These are phyloP conservation scores for Passiflora organensis DNA, from an alignment of 345 rosid species.

Conservation along the genomic window DNA sequence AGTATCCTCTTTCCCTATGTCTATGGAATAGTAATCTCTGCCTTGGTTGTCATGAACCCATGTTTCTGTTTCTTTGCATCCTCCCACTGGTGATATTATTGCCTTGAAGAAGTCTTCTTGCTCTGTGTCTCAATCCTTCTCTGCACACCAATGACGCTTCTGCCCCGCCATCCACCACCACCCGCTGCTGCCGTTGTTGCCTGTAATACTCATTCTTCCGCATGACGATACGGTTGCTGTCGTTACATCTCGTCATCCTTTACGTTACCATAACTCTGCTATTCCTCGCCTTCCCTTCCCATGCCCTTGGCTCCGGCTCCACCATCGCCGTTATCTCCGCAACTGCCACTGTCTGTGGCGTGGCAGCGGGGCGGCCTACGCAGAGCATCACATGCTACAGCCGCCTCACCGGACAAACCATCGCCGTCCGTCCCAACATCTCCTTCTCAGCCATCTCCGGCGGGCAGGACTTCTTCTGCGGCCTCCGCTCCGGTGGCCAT, in stretches of 20 bases:
- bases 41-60: too few species aligned
- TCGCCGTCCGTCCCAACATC: conserved; percentile 38
- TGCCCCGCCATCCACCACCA: conserved; percentile 4
- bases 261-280: conserved; percentile 10
- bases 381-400: conserved; percentile 45
- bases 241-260: conserved; percentile 1
- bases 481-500: conserved; percentile 55
- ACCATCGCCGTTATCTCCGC: conserved; percentile 58
- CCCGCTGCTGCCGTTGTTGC: conserved; percentile 12
- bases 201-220: conserved; percentile 23
- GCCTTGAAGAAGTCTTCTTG: conserved; percentile 12
- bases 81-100: too few species aligned
- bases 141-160: conserved; percentile 38
- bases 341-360: conserved; percentile 58
- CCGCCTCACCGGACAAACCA: conserved; percentile 6
- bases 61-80: too few species aligned
- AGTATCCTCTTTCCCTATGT: background rate
- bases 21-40: too few species aligned
- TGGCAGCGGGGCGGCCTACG: conserved; percentile 37
- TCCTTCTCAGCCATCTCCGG: conserved; percentile 68
- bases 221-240: conserved; percentile 39
- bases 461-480: conserved; percentile 57
- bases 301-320: conserved; percentile 63
- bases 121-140: conserved; percentile 7
- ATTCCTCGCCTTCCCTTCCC: conserved; percentile 7